Conservation (phyloP, 2,329 filamentous ascomycete genomes). For the Trichophyton verrucosum region DNA sequence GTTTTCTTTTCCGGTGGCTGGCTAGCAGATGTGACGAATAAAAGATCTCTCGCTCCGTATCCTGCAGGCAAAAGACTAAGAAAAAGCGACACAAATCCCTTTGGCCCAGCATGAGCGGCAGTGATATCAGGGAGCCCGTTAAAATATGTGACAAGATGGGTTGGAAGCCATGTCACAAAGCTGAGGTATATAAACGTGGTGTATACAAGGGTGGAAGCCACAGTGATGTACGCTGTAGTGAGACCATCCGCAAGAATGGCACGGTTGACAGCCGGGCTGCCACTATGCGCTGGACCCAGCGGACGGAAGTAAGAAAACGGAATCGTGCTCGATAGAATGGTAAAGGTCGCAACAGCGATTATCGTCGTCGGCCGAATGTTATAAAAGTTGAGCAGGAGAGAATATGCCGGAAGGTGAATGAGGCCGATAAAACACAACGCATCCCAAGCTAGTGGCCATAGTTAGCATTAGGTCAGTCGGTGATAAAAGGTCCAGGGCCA, state of each 20-base stretch:
- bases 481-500: neutral
- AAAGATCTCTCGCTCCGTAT: conserved; percentile 58
- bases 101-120: conserved; percentile 52
- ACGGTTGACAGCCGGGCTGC: conserved; percentile 37
- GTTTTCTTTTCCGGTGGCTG: conserved; percentile 20
- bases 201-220: conserved; percentile 63
- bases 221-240: conserved; percentile 51
- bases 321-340: conserved; percentile 54
- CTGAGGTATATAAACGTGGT: conserved; percentile 57
- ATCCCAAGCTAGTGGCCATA: conserved; percentile 30
- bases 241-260: conserved; percentile 52
- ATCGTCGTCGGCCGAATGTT: conserved; percentile 50
- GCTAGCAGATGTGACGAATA: conserved; percentile 51
- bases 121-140: conserved; percentile 55
- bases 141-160: conserved; percentile 63
- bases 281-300: conserved; percentile 51
- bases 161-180: conserved; percentile 58
- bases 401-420: conserved; percentile 61
- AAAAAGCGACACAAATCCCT: conserved; percentile 34
- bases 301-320: conserved; percentile 66
- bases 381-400: conserved; percentile 70
- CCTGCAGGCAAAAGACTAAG: conserved; percentile 55
- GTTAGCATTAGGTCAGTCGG: neutral
- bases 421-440: conserved; percentile 54
- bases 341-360: conserved; percentile 51